Evolutionary conservation across 371 early-diverging fungal species (phyloP), one percentile per base, ranked within the genome.

Genomic region (Umbelopsis sp.): DNA sequence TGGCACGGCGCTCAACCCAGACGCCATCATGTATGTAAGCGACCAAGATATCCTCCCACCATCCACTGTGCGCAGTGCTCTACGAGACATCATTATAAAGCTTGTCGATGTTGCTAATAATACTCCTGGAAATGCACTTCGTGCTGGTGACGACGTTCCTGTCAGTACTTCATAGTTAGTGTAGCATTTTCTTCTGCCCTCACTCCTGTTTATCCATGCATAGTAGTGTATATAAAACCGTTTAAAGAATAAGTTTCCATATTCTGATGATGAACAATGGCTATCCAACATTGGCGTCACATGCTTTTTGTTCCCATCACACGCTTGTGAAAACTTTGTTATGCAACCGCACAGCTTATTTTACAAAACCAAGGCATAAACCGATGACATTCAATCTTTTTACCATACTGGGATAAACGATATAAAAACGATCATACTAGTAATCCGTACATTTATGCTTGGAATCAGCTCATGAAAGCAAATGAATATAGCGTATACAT

Each of bases 111-210:
- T 57, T 35, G 57, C 57, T 14, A 57, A 35, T 57, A 18, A 11
- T 1, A 57, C 57, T 11, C 57, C 57, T 29, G 57, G 57, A 35
- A 35, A 25, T n/a, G 32, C 57, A 18, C 29, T 57, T 18, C 32
- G 57, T 9, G 57, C 57, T 35, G 57, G 57, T 6, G 57, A 57
- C 12, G 32, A 35, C 18, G 57, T 57, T 16, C 57, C 57, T 57
- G 35, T 57, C 16, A 57, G 57, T 18, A 57, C 57, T 18, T 10
- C 57, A 29, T 57, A 57, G 29, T 4, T n/a, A 14, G 4, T 16
- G 11, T 57, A 29, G 8, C 12, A 18, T 57, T 35, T 11, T 16
- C 35, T 32, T 25, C 29, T 18, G 29, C 35, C 7, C 14, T 35
- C 32, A 35, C 32, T 11, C 48, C 18, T n/a, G 8, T 16, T 20